Conservation (phyloP, 140 eudicot genomes). For the Senecio squalidus region DNA sequence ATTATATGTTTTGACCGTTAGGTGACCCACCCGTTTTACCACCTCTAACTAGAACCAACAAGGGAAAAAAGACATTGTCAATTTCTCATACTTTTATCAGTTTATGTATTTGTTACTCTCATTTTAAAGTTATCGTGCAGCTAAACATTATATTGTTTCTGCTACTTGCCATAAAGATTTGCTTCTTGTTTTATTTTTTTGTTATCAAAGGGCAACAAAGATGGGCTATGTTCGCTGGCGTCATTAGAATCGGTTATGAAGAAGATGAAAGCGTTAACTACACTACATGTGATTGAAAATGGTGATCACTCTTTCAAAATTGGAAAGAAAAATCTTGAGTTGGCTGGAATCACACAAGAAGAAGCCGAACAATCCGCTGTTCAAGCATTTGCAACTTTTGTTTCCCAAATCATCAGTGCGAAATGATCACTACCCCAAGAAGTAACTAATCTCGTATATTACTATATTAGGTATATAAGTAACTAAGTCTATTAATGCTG, state of each 20-base stretch:
- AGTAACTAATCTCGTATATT: constrained; percentile 7
- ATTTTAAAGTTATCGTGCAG: not conserved
- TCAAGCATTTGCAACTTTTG: constrained; percentile 58
- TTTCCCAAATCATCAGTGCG: constrained; percentile 30
- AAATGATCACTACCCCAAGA: constrained; percentile 5
- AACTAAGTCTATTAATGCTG: not conserved
- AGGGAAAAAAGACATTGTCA: too few species aligned
- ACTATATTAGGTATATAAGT: not conserved
- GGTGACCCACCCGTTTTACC: not conserved
- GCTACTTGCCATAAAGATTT: not conserved
- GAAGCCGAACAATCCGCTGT: constrained; percentile 62
- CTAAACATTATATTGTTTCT: not conserved
- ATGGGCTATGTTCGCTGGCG: constrained; percentile 59
- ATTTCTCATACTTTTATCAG: too few species aligned
- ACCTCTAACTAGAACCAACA: too few species aligned
- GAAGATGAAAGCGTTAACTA: constrained; percentile 46
- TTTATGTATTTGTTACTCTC: not conserved
- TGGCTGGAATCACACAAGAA: constrained; percentile 50
- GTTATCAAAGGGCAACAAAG: constrained; percentile 73
- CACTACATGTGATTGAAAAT: constrained; percentile 66
- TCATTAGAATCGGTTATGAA: constrained; percentile 54
- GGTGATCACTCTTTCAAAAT: constrained; percentile 89
- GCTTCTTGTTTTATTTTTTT: not conserved
- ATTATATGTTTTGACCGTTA: not conserved
- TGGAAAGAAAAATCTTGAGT: constrained; percentile 63